Evolutionary conservation across 1,284 basidiomycete species (phyloP).

Genomic region (Sporisorium exsertum): DNA sequence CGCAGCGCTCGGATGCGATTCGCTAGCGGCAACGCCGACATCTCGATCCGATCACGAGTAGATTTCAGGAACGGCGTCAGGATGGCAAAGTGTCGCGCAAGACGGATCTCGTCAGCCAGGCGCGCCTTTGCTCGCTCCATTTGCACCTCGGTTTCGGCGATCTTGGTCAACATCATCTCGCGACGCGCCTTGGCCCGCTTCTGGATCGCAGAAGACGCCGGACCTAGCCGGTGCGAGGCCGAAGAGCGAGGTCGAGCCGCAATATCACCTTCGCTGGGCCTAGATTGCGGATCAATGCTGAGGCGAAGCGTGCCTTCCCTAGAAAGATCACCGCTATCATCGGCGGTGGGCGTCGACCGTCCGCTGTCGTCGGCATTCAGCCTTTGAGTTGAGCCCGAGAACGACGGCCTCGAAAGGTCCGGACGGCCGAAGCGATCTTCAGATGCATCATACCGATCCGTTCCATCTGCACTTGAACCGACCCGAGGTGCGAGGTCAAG

Average conservation of each 20-base stretch:
- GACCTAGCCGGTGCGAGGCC: constrained; percentile 35
- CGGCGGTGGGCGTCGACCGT: constrained; percentile 25
- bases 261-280: constrained; percentile 22
- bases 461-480: constrained; percentile 36
- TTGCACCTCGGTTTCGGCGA: constrained; percentile 83
- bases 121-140: constrained; percentile 72
- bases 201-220: constrained; percentile 35
- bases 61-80: constrained; percentile 61
- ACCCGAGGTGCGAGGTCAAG: constrained; percentile 55
- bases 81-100: constrained; percentile 62
- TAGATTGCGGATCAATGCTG: constrained; percentile 22
- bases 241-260: constrained; percentile 39
- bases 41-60: constrained; percentile 64
- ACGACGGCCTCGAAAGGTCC: constrained; percentile 17
- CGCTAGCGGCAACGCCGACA: constrained; percentile 54
- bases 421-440: constrained; percentile 30
- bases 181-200: constrained; percentile 40
- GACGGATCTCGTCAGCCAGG: constrained; percentile 54
- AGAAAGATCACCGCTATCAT: constrained; percentile 28
- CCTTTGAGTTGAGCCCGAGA: constrained; percentile 26
- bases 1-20: constrained; percentile 48
- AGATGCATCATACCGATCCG: constrained; percentile 59
- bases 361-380: constrained; percentile 27
- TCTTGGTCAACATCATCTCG: constrained; percentile 50
- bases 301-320: constrained; percentile 10